Percentiles rank a stretch among this genome's conserved stretches.
Evolutionary conservation across 2,329 filamentous ascomycete genomes (phyloP).

Genomic region (Curvularia spicifera): DNA sequence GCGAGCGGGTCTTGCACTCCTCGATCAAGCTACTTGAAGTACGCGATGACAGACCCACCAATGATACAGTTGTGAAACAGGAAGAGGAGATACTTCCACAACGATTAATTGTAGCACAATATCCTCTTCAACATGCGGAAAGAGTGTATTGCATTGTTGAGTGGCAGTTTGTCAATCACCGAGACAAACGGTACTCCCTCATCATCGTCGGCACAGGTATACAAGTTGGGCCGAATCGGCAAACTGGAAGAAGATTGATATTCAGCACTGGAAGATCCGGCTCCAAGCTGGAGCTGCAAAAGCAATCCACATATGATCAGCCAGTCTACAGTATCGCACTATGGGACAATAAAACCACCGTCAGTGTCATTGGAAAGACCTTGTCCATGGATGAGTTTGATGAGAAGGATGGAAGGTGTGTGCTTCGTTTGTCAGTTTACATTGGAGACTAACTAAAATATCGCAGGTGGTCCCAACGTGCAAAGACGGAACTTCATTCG

Average conservation of each 20-base stretch:
- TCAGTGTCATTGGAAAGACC: conserved; percentile 37
- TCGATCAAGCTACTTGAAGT: conserved; percentile 38
- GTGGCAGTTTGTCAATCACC: conserved; percentile 66
- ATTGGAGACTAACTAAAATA: conserved; percentile 1
- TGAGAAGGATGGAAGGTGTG: conserved; percentile 29
- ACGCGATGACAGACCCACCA: conserved; percentile 25
- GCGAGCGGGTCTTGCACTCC: conserved; percentile 49
- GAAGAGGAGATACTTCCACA: conserved; percentile 25
- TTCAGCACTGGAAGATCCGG: conserved; percentile 35
- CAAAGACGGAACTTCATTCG: conserved; percentile 54
- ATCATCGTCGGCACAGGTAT: conserved; percentile 64
- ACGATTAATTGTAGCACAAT: conserved; percentile 57
- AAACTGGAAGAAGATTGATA: conserved; percentile 40
- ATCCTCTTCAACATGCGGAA: conserved; percentile 63
- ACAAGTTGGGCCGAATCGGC: conserved; percentile 21
- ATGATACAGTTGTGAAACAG: conserved; percentile 32
- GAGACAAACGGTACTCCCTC: conserved; percentile 65
- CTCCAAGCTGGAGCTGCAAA: conserved; percentile 61
- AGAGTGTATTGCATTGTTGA: conserved; percentile 67
- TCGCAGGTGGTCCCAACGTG: conserved; percentile 50
- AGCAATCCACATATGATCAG: conserved; percentile 39
- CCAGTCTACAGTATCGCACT: conserved; percentile 44
- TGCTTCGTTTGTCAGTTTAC: background rate
- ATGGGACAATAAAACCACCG: conserved; percentile 32
- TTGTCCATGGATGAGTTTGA: conserved; percentile 41